Conservation (phyloP, 805 yeast genomes). For the Jamesozyma lodderae region DNA sequence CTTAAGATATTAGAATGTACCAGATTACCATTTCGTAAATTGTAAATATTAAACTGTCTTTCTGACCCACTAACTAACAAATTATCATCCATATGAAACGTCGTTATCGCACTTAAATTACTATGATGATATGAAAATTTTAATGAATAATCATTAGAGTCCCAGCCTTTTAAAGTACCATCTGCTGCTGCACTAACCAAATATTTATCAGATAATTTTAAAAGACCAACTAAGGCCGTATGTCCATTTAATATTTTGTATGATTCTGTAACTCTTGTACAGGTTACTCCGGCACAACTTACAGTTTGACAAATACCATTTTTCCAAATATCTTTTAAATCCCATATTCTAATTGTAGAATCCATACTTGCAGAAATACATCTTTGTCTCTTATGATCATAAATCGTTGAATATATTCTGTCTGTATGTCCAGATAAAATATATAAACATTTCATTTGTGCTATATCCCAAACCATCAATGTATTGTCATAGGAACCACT, state of each 20-base stretch:
- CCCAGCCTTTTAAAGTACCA: constrained; percentile 85
- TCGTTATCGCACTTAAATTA: constrained; percentile 86
- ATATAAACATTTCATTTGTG: constrained; percentile 61
- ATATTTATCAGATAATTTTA: constrained; percentile 65
- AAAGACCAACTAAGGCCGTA: constrained; percentile 78
- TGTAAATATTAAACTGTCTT: constrained; percentile 80
- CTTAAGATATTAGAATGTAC: constrained; percentile 60
- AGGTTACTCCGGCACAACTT: constrained; percentile 17
- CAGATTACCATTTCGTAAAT: constrained; percentile 65
- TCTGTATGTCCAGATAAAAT: constrained; percentile 78
- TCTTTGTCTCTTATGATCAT: constrained; percentile 64
- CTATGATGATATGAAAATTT: constrained; percentile 55
- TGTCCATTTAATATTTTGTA: constrained; percentile 75
- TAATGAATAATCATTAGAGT: constrained; percentile 66
- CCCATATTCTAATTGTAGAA: constrained; percentile 83
- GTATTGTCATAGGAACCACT: constrained; percentile 89
- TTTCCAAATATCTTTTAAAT: constrained; percentile 63
- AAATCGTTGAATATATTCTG: constrained; percentile 78
- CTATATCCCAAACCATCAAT: constrained; percentile 86
- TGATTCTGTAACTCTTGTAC: constrained; percentile 24
- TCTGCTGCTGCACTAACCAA: constrained; percentile 96
- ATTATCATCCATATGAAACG: constrained; percentile 82
- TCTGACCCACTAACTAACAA: constrained; percentile 84
- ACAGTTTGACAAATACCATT: constrained; percentile 24
- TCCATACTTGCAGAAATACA: constrained; percentile 93